A percentile compares a stretch with the other conserved stretches of the same genome.
phyloP scores from a whole-genome alignment of 2,329 filamentous ascomycete species.

The Fusarium newnesense region DNA sequence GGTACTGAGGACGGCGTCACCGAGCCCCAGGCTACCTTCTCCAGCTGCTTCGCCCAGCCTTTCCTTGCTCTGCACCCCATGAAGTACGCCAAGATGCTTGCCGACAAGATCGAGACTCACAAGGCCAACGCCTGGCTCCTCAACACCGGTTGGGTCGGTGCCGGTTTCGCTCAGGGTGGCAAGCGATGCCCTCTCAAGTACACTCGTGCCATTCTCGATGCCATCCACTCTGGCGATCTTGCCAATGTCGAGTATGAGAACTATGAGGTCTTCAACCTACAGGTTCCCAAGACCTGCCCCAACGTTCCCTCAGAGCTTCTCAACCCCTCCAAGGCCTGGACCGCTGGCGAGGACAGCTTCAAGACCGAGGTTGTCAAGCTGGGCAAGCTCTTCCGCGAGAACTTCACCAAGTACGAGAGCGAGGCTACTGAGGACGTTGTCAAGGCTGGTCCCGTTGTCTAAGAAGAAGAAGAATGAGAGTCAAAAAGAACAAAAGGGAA shows the following conservation, averaged over 20 bases:
- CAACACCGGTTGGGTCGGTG: conserved; percentile 98
- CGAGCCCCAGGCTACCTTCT: conserved; percentile 98
- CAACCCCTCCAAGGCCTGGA: conserved; percentile 96
- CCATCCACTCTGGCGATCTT: conserved; percentile 96
- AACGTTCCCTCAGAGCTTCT: conserved; percentile 91
- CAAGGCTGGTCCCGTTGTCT: conserved; percentile 67
- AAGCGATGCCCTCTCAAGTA: conserved; percentile 99
- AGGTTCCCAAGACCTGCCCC: conserved; percentile 91
- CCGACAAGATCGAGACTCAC: conserved; percentile 96
- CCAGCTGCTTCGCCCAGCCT: conserved; percentile 98
- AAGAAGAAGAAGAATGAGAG: conserved; percentile 20
- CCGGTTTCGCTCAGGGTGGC: conserved; percentile 88
- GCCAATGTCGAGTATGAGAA: conserved; percentile 92
- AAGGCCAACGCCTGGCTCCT: conserved; percentile 97
- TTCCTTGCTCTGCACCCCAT: conserved; percentile 99
- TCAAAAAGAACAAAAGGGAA: conserved; percentile 27
- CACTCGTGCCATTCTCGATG: conserved; percentile 96
- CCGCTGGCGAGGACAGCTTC: conserved; percentile 82
- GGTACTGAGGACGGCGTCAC: conserved; percentile 97
- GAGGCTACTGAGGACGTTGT: conserved; percentile 85
- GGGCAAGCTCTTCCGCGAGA: conserved; percentile 88
- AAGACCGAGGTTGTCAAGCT: conserved; percentile 90
- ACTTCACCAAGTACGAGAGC: conserved; percentile 95
- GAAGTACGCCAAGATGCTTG: conserved; percentile 98
- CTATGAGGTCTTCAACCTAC: conserved; percentile 96